Conservation (phyloP, 768 basidiomycete species). For the Collybiopsis luxurians region DNA sequence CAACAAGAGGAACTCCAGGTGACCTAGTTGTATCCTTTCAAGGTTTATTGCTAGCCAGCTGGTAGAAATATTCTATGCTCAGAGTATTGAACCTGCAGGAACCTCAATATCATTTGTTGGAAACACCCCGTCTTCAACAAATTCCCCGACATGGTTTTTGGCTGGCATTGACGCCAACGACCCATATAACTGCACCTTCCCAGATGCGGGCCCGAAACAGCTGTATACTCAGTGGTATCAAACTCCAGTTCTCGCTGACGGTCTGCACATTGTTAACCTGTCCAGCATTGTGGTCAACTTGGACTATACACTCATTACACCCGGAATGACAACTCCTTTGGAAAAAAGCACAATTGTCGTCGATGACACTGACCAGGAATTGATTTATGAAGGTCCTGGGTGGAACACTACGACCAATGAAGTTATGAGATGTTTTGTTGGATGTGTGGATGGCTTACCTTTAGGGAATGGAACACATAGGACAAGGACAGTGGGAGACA, state of each 20-base stretch:
- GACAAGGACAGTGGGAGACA: background rate
- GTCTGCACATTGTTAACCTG: conserved; percentile 1
- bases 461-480: conserved; percentile 8
- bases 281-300: conserved; percentile 1
- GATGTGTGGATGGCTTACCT: background rate
- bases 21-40: background rate
- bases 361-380: background rate
- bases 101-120: background rate
- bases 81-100: background rate
- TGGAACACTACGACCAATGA: background rate
- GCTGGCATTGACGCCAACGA: background rate
- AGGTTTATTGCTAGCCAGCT: background rate
- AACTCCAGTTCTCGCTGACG: no score
- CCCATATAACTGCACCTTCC: background rate
- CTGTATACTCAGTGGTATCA: conserved; percentile 5
- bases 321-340: conserved; percentile 1
- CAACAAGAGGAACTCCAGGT: background rate
- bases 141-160: background rate
- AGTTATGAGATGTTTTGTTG: background rate
- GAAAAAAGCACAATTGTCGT: conserved; percentile 1
- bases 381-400: background rate
- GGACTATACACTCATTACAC: conserved; percentile 6
- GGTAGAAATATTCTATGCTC: background rate
- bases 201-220: background rate
- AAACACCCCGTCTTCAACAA: background rate